Conservation (phyloP, 768 basidiomycete genomes). For the Tylopilus subfusipes region DNA sequence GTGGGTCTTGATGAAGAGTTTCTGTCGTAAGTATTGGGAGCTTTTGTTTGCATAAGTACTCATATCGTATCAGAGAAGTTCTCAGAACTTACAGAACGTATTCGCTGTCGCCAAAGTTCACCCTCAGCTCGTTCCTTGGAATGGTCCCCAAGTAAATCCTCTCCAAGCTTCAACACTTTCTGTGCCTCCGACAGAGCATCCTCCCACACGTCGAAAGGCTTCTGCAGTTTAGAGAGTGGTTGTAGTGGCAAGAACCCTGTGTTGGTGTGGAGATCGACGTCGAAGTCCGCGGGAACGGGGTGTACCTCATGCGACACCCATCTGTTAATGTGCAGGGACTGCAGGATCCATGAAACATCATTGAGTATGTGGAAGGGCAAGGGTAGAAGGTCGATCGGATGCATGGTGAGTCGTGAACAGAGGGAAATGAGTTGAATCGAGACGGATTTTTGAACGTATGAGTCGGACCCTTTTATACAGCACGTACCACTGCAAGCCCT, state of each 20-base stretch:
- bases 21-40: conserved; percentile 67
- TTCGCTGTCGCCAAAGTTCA: conserved; percentile 63
- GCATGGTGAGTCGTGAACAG: conserved; percentile 20
- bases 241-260: conserved; percentile 83
- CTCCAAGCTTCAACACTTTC: conserved; percentile 52
- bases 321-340: conserved; percentile 38
- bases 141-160: conserved; percentile 49
- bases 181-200: conserved; percentile 52
- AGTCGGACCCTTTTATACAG: conserved; percentile 31
- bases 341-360: conserved; percentile 44
- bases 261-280: conserved; percentile 42
- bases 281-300: conserved; percentile 46
- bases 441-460: not conserved
- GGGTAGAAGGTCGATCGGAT: conserved; percentile 42
- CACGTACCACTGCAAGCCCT: conserved; percentile 27
- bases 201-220: conserved; percentile 69
- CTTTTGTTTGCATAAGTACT: conserved; percentile 37
- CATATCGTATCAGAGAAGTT: conserved; percentile 1
- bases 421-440: conserved; percentile 2
- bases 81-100: conserved; percentile 54
- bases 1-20: conserved; percentile 50
- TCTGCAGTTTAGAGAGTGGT: conserved; percentile 55
- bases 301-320: conserved; percentile 30
- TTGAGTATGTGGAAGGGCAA: conserved; percentile 51
- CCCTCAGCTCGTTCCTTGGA: conserved; percentile 48